These are phyloP conservation scores for Aspergillus neoniger DNA, from an alignment of 2,329 filamentous ascomycete genomes.

Conservation along the genomic window DNA sequence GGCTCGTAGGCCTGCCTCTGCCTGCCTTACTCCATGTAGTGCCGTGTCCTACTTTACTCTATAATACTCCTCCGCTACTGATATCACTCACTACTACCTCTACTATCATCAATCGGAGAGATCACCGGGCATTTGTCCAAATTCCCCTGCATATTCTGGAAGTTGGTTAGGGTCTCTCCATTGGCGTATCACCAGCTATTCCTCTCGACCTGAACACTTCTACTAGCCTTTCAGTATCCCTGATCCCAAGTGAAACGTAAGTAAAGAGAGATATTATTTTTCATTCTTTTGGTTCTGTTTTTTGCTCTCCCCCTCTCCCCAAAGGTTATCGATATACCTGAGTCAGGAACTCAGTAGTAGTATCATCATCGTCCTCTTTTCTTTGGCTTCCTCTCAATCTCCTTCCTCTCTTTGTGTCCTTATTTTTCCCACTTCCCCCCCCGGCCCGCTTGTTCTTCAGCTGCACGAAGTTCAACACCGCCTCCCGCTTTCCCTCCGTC, in stretches of 20 bases:
- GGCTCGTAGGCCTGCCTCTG: neutral
- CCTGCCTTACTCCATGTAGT: neutral
- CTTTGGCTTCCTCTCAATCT: constrained; percentile 7
- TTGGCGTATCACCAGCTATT: neutral
- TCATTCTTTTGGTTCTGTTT: neutral
- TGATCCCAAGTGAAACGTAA: neutral
- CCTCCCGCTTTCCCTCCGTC: constrained; percentile 7
- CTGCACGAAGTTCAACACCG: constrained; percentile 10
- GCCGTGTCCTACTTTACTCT: neutral
- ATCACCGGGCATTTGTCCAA: neutral
- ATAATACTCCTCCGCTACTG: too few species aligned
- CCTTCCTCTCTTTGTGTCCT: constrained; percentile 4
- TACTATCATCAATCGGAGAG: neutral
- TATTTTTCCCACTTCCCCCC: neutral
- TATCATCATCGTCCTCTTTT: neutral
- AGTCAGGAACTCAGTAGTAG: neutral
- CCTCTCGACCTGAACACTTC: neutral
- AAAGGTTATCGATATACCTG: neutral
- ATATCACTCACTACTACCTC: neutral
- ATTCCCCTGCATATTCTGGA: constrained; percentile 1
- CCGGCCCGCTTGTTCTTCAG: constrained; percentile 2
- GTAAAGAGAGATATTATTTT: neutral
- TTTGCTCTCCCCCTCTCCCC: neutral
- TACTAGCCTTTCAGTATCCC: neutral
- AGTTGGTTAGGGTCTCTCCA: neutral